These are phyloP conservation scores for Auricularia heimuer DNA, from an alignment of 768 basidiomycete genomes.

Conservation along the genomic window DNA sequence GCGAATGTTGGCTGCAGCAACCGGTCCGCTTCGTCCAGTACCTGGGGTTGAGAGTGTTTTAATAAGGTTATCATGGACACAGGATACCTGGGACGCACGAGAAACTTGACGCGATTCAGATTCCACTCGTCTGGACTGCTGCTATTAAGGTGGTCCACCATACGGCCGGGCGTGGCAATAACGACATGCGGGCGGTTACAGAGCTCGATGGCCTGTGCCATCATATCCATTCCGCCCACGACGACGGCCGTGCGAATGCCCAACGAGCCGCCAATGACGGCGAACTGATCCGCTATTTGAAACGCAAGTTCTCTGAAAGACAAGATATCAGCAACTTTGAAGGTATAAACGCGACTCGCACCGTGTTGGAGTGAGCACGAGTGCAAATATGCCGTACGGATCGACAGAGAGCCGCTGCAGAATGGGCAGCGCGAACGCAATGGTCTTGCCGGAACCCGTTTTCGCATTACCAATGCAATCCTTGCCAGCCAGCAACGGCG, in stretches of 20 bases:
- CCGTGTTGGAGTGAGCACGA: constrained; percentile 93
- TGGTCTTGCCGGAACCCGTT: constrained; percentile 96
- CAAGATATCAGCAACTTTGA: neutral
- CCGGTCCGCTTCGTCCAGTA: constrained; percentile 94
- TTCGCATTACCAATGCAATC: constrained; percentile 98
- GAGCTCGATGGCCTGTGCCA: constrained; percentile 83
- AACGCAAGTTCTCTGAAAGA: constrained; percentile 80
- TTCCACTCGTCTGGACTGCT: constrained; percentile 68
- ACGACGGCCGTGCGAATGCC: constrained; percentile 79
- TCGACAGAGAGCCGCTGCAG: constrained; percentile 79
- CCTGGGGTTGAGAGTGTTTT: constrained; percentile 31
- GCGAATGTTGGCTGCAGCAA: constrained; percentile 84
- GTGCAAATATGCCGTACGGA: constrained; percentile 89
- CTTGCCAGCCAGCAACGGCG: constrained; percentile 76
- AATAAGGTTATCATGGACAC: neutral
- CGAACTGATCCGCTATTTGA: constrained; percentile 94
- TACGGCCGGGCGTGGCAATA: constrained; percentile 90
- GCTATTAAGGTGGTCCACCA: constrained; percentile 83
- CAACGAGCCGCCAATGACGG: constrained; percentile 73
- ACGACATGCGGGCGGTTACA: constrained; percentile 82
- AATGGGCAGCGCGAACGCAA: constrained; percentile 94
- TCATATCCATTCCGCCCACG: constrained; percentile 99
- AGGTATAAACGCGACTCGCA: constrained; percentile 24
- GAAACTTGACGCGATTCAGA: constrained; percentile 70
- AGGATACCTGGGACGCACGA: constrained; percentile 52